Conservation (phyloP, 2,329 filamentous ascomycete species). For the Claviceps sp. region DNA sequence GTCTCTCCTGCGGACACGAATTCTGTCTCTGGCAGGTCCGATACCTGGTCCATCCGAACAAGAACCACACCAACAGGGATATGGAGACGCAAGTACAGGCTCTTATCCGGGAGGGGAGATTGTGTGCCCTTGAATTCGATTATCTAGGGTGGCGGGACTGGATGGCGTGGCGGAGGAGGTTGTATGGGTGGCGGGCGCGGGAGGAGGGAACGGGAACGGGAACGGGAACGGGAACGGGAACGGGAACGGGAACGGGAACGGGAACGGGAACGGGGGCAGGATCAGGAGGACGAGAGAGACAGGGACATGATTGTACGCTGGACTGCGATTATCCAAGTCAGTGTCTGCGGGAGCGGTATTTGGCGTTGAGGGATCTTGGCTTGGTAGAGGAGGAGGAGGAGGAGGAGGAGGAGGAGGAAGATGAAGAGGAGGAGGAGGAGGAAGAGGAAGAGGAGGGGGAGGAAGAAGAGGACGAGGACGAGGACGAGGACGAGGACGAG, state of each 20-base stretch:
- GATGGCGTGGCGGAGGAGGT: background rate
- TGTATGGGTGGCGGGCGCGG: background rate
- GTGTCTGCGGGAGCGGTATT: slow-evolving; percentile 8
- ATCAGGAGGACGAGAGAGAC: no score
- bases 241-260: background rate
- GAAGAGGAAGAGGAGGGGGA: background rate
- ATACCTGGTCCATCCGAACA: background rate
- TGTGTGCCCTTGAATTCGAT: slow-evolving; percentile 20
- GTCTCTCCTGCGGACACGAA: slow-evolving; percentile 24
- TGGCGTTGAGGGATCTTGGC: background rate
- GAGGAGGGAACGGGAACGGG: background rate
- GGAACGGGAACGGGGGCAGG: background rate
- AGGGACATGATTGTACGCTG: slow-evolving; percentile 8
- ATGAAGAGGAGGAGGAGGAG: background rate
- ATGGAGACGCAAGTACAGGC: no score
- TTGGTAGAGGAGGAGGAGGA: background rate
- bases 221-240: background rate
- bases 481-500: background rate
- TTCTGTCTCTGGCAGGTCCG: slow-evolving; percentile 16
- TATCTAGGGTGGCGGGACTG: slow-evolving; percentile 8
- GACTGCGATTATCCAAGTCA: slow-evolving; percentile 14
- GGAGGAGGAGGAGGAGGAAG: no score
- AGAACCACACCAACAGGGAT: no score
- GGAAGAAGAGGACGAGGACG: background rate
- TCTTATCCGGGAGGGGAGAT: no score